phyloP scores from a whole-genome alignment of 352 stramenopile genomes.

The Paralagenidium karlingii region DNA sequence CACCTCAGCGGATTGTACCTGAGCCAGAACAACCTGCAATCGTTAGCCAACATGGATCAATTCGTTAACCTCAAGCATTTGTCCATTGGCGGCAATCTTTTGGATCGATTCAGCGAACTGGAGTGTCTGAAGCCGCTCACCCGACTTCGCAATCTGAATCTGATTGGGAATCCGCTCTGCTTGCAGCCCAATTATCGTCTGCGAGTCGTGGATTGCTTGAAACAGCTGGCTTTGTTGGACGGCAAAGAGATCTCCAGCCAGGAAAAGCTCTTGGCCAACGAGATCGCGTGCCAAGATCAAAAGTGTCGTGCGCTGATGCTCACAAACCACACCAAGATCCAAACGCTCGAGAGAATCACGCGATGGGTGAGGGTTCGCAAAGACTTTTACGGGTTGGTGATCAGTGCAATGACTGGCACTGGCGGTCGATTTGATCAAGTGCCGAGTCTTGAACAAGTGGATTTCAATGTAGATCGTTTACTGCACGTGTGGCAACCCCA shows the following conservation, averaged over 20 bases:
- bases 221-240: slow-evolving; percentile 41
- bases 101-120: slow-evolving; percentile 30
- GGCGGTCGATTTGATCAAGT: slow-evolving; percentile 36
- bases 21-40: slow-evolving; percentile 61
- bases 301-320: slow-evolving; percentile 30
- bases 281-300: slow-evolving; percentile 39
- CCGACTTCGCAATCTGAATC: slow-evolving; percentile 47
- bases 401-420: slow-evolving; percentile 18
- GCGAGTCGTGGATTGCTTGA: slow-evolving; percentile 32
- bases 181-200: slow-evolving; percentile 59
- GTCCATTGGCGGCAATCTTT: slow-evolving; percentile 44
- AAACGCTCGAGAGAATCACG: slow-evolving; percentile 46
- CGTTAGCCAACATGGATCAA: slow-evolving; percentile 40
- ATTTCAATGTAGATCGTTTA: slow-evolving; percentile 25
- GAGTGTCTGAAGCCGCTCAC: slow-evolving; percentile 16
- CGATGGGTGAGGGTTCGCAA: slow-evolving; percentile 30
- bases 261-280: slow-evolving; percentile 32
- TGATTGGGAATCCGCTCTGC: slow-evolving; percentile 63
- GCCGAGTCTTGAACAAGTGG: slow-evolving; percentile 23
- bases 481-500: too few species aligned
- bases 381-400: slow-evolving; percentile 41
- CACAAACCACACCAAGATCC: slow-evolving; percentile 56
- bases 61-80: slow-evolving; percentile 43
- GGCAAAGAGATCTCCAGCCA: slow-evolving; percentile 35
- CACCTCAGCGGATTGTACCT: slow-evolving; percentile 55